Base-by-base conservation (phyloP, 371 early-diverging fungal species). In the Mortierella sp. region DNA sequence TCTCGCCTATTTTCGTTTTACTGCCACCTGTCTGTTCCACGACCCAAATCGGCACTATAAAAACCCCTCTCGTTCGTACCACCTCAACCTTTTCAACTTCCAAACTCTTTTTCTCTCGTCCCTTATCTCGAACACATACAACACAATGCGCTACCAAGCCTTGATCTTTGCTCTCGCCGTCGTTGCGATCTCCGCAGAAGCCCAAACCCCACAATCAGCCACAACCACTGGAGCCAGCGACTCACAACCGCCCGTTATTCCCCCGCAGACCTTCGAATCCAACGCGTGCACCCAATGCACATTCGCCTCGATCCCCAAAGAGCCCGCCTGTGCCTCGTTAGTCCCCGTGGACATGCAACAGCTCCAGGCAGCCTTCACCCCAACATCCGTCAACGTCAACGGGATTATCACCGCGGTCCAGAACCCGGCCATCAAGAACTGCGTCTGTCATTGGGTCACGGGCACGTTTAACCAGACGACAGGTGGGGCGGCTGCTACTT, bases 401-500 rank as follows among this genome's bases (percentile, higher is more conserved):
- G 55, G 3, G 1, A 45, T 79, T 3, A 10, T 22, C 9, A 40
- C 43, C 3, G 79, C 75, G 2, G 52, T 31, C 52, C 6, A 70
- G 26, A 66, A 48, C 41, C 8, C 53, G 16, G 53, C 55, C 1
- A 70, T 79, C 71, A 65, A 74, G 63, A 55, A 37, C 31, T 79
- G 79, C 53, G 24, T 71, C n/a, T 79, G 79, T 47, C 24, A 66
- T 22, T 79, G 79, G 79, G 7, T 39, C 10, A 40, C 66, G 3
- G 61, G 40, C 0, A 55, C 71, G 0, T 61, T 71, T 34, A 58
- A 58, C 48, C 10, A 31, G 0, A 37, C 71, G 29, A 48, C 53
- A 0, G 68, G 74, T 22, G 66, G 68, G 4, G 74, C 66, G 9
- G 69, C 73, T 5, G 58, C 58, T 2, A 58, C 13, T 19, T 58